phyloP scores from a whole-genome alignment of 371 early-diverging fungal species.

The Mortierella polycephala region DNA sequence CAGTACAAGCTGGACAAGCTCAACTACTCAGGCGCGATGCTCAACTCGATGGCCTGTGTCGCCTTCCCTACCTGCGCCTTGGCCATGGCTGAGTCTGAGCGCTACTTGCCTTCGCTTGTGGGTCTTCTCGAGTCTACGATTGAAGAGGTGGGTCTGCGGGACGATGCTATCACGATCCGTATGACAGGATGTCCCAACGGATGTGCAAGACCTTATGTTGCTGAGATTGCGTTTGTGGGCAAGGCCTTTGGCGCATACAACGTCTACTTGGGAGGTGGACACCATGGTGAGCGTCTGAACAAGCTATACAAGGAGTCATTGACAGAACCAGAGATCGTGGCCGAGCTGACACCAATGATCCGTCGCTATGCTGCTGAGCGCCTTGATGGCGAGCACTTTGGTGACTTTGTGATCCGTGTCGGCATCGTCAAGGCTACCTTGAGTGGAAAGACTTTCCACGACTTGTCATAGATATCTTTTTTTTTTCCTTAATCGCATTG shows the following conservation, averaged over 20 bases:
- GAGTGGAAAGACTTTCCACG: slow-evolving; percentile 84
- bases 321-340: slow-evolving; percentile 87
- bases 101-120: slow-evolving; percentile 90
- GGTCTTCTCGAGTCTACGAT: slow-evolving; percentile 79
- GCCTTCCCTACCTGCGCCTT: slow-evolving; percentile 94
- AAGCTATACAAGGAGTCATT: slow-evolving; percentile 90
- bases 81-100: slow-evolving; percentile 97
- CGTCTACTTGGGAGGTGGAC: slow-evolving; percentile 93
- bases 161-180: slow-evolving; percentile 91
- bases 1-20: slow-evolving; percentile 87
- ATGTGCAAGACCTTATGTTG: slow-evolving; percentile 93
- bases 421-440: slow-evolving; percentile 86
- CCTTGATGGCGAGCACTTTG: slow-evolving; percentile 84
- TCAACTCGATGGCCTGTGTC: slow-evolving; percentile 95
- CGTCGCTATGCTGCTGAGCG: slow-evolving; percentile 82
- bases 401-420: slow-evolving; percentile 92
- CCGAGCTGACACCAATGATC: slow-evolving; percentile 80
- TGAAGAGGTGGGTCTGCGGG: slow-evolving; percentile 81
- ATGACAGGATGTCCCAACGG: slow-evolving; percentile 98
- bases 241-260: slow-evolving; percentile 95
- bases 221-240: slow-evolving; percentile 95
- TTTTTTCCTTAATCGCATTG: not conserved
- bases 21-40: slow-evolving; percentile 79
- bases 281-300: slow-evolving; percentile 86
- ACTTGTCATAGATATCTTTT: slow-evolving; percentile 53